Conservation (phyloP, 805 yeast species). For the Candida boleticola region DNA sequence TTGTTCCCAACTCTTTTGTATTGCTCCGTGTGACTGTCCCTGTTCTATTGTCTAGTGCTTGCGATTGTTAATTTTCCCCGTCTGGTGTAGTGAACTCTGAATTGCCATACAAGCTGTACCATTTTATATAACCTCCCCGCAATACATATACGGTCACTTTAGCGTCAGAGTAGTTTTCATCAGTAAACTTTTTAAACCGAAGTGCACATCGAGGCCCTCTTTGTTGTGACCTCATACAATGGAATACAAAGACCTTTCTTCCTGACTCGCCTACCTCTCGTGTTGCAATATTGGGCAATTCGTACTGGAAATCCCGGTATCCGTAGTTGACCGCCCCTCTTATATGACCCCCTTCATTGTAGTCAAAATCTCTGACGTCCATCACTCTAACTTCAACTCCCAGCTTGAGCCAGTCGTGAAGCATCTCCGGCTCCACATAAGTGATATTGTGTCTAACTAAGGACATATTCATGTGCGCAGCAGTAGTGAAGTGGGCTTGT, state of each 20-base stretch:
- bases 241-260: constrained; percentile 3
- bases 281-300: not conserved
- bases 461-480: not conserved
- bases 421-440: constrained; percentile 1
- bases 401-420: constrained; percentile 1
- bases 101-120: constrained; percentile 1
- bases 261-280: not conserved
- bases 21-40: no score
- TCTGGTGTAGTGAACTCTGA: not conserved
- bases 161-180: not conserved
- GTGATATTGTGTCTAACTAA: not conserved
- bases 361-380: constrained; percentile 5
- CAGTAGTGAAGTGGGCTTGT: no score
- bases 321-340: constrained; percentile 3
- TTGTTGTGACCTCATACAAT: constrained; percentile 5
- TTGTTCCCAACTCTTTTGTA: no score
- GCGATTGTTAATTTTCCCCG: no score
- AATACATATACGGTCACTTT: not conserved
- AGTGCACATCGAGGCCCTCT: constrained; percentile 6
- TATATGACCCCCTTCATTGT: constrained; percentile 4
- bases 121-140: constrained; percentile 2
- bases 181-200: constrained; percentile 2
- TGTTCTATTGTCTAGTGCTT: no score
- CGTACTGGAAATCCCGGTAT: constrained; percentile 1
- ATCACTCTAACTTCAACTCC: not conserved